Percentiles rank a stretch among this genome's conserved stretches.
Evolutionary conservation across 768 basidiomycete species (phyloP).

Genomic region (Boletales sp.): DNA sequence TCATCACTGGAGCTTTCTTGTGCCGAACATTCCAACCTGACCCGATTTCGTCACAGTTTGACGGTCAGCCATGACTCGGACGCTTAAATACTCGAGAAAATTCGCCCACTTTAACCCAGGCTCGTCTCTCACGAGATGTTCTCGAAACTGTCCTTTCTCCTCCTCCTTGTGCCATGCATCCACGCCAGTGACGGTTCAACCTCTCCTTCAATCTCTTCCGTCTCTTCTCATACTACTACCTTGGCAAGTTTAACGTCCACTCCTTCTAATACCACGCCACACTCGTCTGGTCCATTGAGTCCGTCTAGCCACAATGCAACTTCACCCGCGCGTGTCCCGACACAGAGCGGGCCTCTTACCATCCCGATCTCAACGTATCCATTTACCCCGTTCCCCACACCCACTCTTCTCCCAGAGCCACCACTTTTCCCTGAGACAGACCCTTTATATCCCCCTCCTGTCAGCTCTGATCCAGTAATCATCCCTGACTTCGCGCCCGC

Average conservation of each 20-base stretch:
- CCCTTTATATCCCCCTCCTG: slow-evolving; percentile 55
- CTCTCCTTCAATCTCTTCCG: background rate
- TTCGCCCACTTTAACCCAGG: background rate
- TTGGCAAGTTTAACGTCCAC: slow-evolving; percentile 1
- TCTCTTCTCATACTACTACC: background rate
- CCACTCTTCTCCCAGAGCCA: slow-evolving; percentile 50
- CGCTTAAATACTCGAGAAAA: background rate
- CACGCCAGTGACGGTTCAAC: background rate
- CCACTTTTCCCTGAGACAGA: slow-evolving; percentile 52
- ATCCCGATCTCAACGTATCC: slow-evolving; percentile 39
- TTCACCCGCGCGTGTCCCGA: slow-evolving; percentile 1
- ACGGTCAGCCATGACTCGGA: background rate
- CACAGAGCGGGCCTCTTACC: slow-evolving; percentile 24
- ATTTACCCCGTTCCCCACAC: slow-evolving; percentile 61
- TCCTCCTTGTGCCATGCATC: slow-evolving; percentile 9
- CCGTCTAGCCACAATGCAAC: slow-evolving; percentile 10
- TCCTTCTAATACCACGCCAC: background rate
- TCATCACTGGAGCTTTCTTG: too few species aligned
- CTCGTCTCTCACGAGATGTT: slow-evolving; percentile 14
- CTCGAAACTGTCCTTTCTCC: slow-evolving; percentile 10
- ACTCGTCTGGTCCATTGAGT: background rate
- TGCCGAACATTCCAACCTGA: too few species aligned
- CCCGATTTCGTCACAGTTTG: background rate
- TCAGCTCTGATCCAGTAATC: slow-evolving; percentile 35
- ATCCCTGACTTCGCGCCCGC: slow-evolving; percentile 48